These are phyloP conservation scores for Silene noctiflora DNA, from an alignment of 179 eudicot genomes.

Conservation along the genomic window DNA sequence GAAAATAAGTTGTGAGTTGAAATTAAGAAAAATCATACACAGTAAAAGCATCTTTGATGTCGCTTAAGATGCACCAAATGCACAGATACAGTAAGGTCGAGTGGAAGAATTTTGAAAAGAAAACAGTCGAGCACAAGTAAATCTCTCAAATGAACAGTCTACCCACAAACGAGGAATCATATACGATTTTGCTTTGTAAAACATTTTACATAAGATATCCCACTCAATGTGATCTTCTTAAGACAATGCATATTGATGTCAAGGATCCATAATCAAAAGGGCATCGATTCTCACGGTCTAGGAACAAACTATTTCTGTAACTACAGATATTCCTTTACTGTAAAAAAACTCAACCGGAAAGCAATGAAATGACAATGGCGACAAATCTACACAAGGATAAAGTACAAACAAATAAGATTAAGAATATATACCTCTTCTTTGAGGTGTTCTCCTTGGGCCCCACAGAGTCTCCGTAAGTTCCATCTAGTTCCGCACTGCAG, in stretches of 20 bases:
- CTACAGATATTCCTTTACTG: too few relatives aligned
- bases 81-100: neutral
- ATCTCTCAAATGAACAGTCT: neutral
- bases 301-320: neutral
- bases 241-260: neutral
- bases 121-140: neutral
- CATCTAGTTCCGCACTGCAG: constrained; percentile 61
- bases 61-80: neutral
- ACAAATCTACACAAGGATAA: neutral
- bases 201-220: neutral
- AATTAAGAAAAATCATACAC: neutral
- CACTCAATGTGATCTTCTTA: neutral
- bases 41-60: neutral
- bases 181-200: neutral
- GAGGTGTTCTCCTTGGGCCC: constrained; percentile 54
- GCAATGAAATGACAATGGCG: too few relatives aligned
- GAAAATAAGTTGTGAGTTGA: neutral
- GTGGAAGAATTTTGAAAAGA: neutral
- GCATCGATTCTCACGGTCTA: constrained; percentile 5
- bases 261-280: neutral
- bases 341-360: too few relatives aligned
- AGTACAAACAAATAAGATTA: neutral
- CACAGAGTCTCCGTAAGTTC: constrained; percentile 55
- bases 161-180: neutral
- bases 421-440: constrained; percentile 58